These are phyloP conservation scores for Alternaria infectoria DNA, from an alignment of 2,329 filamentous ascomycete genomes.

Conservation along the genomic window DNA sequence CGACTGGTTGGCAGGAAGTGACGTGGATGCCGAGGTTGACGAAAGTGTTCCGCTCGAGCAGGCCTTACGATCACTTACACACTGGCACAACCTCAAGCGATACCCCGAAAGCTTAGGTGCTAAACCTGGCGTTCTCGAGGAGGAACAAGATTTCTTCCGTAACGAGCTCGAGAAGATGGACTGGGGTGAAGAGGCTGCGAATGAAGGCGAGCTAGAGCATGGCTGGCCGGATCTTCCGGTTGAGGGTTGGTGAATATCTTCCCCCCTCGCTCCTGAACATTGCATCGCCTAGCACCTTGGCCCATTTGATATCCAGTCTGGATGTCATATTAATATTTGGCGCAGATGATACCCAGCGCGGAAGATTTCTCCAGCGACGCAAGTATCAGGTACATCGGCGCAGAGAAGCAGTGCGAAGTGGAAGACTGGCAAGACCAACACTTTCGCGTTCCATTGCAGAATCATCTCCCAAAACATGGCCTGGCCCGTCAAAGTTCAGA, in stretches of 20 bases:
- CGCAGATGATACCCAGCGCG: slow-evolving; percentile 8
- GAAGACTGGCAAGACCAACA: neutral
- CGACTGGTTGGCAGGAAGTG: slow-evolving; percentile 90
- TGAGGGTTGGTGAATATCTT: slow-evolving; percentile 37
- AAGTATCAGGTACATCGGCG: slow-evolving; percentile 2
- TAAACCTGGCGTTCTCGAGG: slow-evolving; percentile 47
- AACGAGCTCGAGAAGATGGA: slow-evolving; percentile 60
- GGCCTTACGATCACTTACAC: slow-evolving; percentile 83
- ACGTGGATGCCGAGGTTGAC: slow-evolving; percentile 93
- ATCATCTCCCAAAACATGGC: neutral
- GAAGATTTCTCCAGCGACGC: neutral
- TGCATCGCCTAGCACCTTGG: neutral
- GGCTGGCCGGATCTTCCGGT: slow-evolving; percentile 33
- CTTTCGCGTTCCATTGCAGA: neutral
- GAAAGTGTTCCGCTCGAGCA: slow-evolving; percentile 92
- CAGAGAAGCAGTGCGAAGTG: slow-evolving; percentile 7
- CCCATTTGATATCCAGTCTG: neutral
- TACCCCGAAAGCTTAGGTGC: slow-evolving; percentile 79
- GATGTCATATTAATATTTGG: slow-evolving; percentile 7
- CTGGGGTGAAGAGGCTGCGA: slow-evolving; percentile 39
- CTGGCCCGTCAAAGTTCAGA: neutral
- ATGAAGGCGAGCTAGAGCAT: slow-evolving; percentile 32
- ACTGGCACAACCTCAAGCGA: slow-evolving; percentile 88
- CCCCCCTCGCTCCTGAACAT: slow-evolving; percentile 1
- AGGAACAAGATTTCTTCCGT: slow-evolving; percentile 57